Conservation (phyloP, 2,329 filamentous ascomycete species). For the Cadophora gregata region DNA sequence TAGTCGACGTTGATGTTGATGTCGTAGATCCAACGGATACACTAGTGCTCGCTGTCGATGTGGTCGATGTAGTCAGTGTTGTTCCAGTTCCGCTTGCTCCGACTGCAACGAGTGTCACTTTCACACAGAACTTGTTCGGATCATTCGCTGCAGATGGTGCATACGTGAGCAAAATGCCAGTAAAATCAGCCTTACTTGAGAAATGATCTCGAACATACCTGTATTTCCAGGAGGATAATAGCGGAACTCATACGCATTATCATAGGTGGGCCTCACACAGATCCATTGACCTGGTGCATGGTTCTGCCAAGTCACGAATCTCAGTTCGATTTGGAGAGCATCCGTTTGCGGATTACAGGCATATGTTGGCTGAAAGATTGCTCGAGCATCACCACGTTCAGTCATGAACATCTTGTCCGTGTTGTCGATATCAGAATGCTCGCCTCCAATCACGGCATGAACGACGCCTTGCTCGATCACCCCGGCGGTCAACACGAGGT, state of each 20-base stretch:
- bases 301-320: conserved; percentile 43
- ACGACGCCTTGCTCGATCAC: conserved; percentile 45
- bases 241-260: conserved; percentile 50
- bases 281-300: conserved; percentile 47
- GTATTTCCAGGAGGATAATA: conserved; percentile 49
- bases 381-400: conserved; percentile 50
- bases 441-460: conserved; percentile 53
- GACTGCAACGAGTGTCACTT: not conserved
- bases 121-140: conserved; percentile 1
- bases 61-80: not conserved
- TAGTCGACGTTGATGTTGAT: not conserved
- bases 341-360: conserved; percentile 52
- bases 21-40: not conserved
- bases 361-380: conserved; percentile 49
- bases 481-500: conserved; percentile 47
- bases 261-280: conserved; percentile 46
- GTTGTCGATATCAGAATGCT: conserved; percentile 52
- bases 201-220: not conserved
- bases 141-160: not conserved
- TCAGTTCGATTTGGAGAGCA: conserved; percentile 48
- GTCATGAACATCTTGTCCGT: conserved; percentile 57
- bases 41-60: not conserved
- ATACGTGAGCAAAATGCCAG: not conserved
- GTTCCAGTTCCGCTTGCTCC: not conserved
- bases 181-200: not conserved